phyloP scores from a whole-genome alignment of 371 early-diverging fungal genomes.

The Mucor velutinosus region DNA sequence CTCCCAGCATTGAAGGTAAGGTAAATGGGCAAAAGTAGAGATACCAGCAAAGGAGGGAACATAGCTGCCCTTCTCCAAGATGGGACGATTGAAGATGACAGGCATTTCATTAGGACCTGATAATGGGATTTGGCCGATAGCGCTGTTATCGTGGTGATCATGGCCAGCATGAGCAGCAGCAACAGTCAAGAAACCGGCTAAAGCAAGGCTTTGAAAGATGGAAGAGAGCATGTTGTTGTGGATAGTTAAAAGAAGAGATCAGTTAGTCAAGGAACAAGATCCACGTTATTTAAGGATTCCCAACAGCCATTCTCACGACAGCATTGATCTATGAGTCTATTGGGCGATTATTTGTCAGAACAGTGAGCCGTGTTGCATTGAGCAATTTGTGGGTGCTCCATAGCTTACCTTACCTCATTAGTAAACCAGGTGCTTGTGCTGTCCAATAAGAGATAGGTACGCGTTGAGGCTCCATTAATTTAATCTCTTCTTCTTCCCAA shows the following conservation, averaged over 20 bases:
- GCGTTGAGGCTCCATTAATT: conserved; percentile 4
- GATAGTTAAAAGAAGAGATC: background rate
- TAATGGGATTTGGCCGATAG: conserved; percentile 18
- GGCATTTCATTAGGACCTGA: conserved; percentile 21
- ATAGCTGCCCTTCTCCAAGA: conserved; percentile 37
- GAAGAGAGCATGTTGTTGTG: background rate
- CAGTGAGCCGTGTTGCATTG: background rate
- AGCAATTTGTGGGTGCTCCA: background rate
- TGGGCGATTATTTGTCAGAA: conserved; percentile 7
- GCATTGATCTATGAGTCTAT: background rate
- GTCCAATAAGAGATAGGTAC: conserved; percentile 4
- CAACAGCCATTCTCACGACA: conserved; percentile 10
- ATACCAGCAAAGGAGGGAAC: conserved; percentile 49
- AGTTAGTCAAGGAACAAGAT: background rate
- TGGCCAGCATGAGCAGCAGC: conserved; percentile 21
- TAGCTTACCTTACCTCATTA: background rate
- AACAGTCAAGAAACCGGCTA: background rate
- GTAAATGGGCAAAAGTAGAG: conserved; percentile 54
- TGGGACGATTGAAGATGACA: conserved; percentile 24
- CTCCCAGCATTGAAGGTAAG: conserved; percentile 51
- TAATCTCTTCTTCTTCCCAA: background rate
- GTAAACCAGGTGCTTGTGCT: background rate
- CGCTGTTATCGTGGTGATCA: background rate
- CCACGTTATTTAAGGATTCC: background rate
- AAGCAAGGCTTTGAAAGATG: conserved; percentile 4